phyloP scores from a whole-genome alignment of 2,329 filamentous ascomycete genomes.

The Talaromyces sp. region DNA sequence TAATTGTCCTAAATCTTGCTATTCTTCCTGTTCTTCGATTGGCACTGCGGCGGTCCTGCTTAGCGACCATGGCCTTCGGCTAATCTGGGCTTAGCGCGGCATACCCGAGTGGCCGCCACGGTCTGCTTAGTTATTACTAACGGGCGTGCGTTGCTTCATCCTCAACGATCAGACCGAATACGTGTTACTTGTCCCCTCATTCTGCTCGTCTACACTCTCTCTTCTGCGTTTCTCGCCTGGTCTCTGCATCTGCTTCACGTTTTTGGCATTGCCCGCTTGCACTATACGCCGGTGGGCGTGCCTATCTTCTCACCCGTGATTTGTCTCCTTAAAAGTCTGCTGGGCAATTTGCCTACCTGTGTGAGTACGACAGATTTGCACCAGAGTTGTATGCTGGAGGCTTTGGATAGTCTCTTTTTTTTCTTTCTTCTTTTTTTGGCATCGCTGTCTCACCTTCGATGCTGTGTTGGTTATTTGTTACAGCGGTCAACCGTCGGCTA shows the following conservation, averaged over 20 bases:
- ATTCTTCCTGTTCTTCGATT: no score
- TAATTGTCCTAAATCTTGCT: background rate
- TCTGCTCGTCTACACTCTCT: background rate
- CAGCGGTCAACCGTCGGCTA: background rate
- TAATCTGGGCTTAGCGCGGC: conserved; percentile 13
- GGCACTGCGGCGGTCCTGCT: background rate
- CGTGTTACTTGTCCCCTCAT: conserved; percentile 5
- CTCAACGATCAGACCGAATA: background rate
- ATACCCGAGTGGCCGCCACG: conserved; percentile 12
- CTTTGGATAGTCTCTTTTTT: background rate
- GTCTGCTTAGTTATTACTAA: conserved; percentile 3
- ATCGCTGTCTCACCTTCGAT: background rate
- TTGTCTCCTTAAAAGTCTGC: conserved; percentile 19
- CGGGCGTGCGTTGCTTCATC: conserved; percentile 12
- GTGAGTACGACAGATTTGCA: conserved; percentile 11
- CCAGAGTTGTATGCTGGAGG: background rate
- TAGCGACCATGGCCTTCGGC: background rate
- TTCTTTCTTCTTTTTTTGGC: background rate
- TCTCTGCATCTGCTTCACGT: background rate
- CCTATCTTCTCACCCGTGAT: background rate
- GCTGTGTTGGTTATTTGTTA: background rate
- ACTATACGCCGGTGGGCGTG: background rate
- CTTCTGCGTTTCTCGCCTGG: background rate
- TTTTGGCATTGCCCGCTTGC: background rate
- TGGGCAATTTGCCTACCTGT: conserved; percentile 15